A percentile compares a stretch with the other conserved stretches of the same genome.
Evolutionary conservation across 805 yeast species (phyloP).

Genomic region (Cyberlindnera xishuangbannaensis): DNA sequence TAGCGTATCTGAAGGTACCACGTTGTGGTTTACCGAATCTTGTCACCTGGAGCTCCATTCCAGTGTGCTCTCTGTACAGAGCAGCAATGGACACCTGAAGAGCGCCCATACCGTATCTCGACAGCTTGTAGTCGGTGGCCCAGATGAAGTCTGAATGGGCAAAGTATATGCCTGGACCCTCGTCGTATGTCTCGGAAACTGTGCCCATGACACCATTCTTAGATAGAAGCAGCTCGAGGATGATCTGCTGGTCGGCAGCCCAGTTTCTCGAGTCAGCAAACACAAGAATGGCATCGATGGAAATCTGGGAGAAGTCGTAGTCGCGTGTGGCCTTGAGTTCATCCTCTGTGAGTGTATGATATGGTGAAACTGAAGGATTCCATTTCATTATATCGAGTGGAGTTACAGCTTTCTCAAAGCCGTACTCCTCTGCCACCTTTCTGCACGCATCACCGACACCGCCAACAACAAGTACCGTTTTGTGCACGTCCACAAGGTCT

Average conservation of each 20-base stretch:
- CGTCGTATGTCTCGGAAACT: conserved; percentile 57
- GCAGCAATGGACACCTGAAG: conserved; percentile 85
- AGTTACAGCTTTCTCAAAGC: conserved; percentile 75
- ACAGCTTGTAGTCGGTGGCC: conserved; percentile 81
- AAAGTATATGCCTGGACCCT: conserved; percentile 79
- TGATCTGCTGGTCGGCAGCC: conserved; percentile 92
- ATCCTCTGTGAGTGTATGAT: conserved; percentile 71
- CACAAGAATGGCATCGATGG: conserved; percentile 77
- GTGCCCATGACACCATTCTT: conserved; percentile 85
- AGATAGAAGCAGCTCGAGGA: conserved; percentile 71
- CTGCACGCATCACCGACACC: conserved; percentile 84
- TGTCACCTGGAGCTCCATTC: conserved; percentile 70
- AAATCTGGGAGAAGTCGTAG: conserved; percentile 60
- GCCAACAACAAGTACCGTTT: conserved; percentile 81
- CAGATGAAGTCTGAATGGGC: conserved; percentile 91
- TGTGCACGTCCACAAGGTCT: conserved; percentile 60
- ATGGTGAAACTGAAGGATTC: conserved; percentile 84
- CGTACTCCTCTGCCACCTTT: conserved; percentile 76
- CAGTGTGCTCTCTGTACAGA: conserved; percentile 77
- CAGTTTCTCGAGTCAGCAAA: conserved; percentile 91
- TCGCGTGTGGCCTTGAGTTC: conserved; percentile 47
- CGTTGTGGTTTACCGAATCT: conserved; percentile 88
- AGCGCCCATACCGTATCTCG: conserved; percentile 94
- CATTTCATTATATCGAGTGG: conserved; percentile 80
- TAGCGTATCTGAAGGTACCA: conserved; percentile 81